Conservation (phyloP, 1,284 basidiomycete species). For the Farysia itapuensis region DNA sequence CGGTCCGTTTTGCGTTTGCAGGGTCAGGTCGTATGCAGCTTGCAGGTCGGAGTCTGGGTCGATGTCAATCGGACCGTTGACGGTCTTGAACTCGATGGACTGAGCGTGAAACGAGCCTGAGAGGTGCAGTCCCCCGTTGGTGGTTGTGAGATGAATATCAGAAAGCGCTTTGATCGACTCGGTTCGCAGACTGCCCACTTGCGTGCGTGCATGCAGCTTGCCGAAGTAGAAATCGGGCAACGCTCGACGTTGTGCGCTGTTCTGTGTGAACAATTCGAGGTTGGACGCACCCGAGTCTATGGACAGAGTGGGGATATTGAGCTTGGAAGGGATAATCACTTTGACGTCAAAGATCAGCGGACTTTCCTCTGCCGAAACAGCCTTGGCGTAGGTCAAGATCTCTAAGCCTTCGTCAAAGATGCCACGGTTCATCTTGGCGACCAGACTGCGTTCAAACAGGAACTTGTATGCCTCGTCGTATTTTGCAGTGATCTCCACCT, state of each 20-base stretch:
- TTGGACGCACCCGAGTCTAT: conserved; percentile 32
- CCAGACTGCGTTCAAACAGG: conserved; percentile 33
- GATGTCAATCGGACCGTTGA: conserved; percentile 27
- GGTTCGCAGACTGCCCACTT: conserved; percentile 25
- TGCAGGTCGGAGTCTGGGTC: conserved; percentile 18
- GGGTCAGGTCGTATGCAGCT: conserved; percentile 23
- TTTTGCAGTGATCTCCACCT: conserved; percentile 41
- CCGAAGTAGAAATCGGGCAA: conserved; percentile 29
- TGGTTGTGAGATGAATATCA: conserved; percentile 35
- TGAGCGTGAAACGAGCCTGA: conserved; percentile 28
- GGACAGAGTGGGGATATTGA: conserved; percentile 32
- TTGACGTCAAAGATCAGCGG: conserved; percentile 43
- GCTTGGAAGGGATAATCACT: conserved; percentile 34
- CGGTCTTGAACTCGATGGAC: conserved; percentile 19
- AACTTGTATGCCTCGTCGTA: conserved; percentile 40
- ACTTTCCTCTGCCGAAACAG: conserved; percentile 17
- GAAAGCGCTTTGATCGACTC: conserved; percentile 29
- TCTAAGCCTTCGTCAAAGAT: conserved; percentile 42
- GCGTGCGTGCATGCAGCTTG: conserved; percentile 30
- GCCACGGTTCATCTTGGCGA: conserved; percentile 44
- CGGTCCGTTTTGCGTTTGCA: conserved; percentile 28
- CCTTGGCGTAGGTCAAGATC: conserved; percentile 42
- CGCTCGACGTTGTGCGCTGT: neutral
- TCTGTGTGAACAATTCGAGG: conserved; percentile 22
- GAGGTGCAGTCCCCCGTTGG: conserved; percentile 26